Base-by-base conservation (phyloP, 768 basidiomycete species). In the Tricholomella constricta region DNA sequence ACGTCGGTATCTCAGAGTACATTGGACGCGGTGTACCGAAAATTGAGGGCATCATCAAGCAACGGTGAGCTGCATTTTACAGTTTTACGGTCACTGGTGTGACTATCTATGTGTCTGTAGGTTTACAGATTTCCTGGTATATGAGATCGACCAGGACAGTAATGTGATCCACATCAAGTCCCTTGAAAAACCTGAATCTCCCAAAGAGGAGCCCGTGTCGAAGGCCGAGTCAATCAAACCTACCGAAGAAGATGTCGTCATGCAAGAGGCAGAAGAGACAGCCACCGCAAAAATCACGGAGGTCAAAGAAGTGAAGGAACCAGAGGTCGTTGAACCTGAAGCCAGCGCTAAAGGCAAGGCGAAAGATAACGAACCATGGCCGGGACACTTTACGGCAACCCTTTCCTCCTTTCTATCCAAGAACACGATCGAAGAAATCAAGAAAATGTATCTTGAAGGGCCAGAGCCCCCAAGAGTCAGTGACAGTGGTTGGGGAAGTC, bases 71-170 rank as follows among this genome's bases (percentile, higher is more conserved):
- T 17, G 29, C 36, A 41, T 45, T 27, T 26, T 52, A 27, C 25
- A 43, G 26, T 42, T 27, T 37, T 17, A 43, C 14, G 15, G n/a
- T 27, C 23, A 26, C 15, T 27, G 15, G 25, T 17, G 1, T 42
- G 25, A 42, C 4, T 27, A 43, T 43, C 2, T 15, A 25, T 19
- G 12, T 48, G 96, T 15, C 26, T 26, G 6, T 44, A 97, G 95
- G 63, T 98, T 98, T 69, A 96, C 96, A 35, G 97, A 99, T 70
- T 99, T 99, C 66, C 62, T 98, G 62, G 97, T 99, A 17, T 89
- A 81, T 62, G 97, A 99, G 72, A 87, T 99, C 27, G 86, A 90
- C 63, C 79, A 84, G 54, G 86, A 91, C 58, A 81, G 86, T 38
- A 83, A 89, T 57, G 86, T 91, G 7, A 73, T 97, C 15, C 88